These are phyloP conservation scores for Camellia japonica DNA, from an alignment of 148 eudicot species.

Conservation along the genomic window DNA sequence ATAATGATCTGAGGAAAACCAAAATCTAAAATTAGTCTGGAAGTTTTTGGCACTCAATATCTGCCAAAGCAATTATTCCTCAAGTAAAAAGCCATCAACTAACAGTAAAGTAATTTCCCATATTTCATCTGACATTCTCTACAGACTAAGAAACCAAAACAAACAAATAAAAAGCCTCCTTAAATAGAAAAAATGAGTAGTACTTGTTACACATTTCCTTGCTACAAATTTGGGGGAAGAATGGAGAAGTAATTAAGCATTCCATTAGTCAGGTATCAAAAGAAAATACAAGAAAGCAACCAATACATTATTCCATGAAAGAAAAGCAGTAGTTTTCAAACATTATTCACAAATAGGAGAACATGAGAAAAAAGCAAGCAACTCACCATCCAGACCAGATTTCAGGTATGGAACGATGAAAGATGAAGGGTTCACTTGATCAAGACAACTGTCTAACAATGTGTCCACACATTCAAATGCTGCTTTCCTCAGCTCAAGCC, in stretches of 20 bases:
- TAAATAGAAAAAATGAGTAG: background rate
- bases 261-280: background rate
- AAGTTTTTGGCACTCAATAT: background rate
- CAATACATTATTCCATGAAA: background rate
- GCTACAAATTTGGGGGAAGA: background rate
- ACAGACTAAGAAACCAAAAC: background rate
- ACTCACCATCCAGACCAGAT: conserved; percentile 93
- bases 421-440: conserved; percentile 92
- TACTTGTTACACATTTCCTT: background rate
- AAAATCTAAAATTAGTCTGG: background rate
- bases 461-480: conserved; percentile 99
- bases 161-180: background rate
- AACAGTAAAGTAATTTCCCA: background rate
- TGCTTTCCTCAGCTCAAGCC: conserved; percentile 95
- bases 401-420: conserved; percentile 79
- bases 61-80: background rate
- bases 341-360: background rate
- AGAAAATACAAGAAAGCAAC: background rate
- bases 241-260: background rate
- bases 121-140: background rate
- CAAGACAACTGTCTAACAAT: conserved; percentile 83
- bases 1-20: conserved; percentile 78
- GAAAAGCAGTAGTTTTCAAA: background rate
- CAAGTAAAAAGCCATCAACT: background rate
- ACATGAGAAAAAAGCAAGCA: background rate